phyloP scores from a whole-genome alignment of 345 rosid species.

The Lepidium aucheri region DNA sequence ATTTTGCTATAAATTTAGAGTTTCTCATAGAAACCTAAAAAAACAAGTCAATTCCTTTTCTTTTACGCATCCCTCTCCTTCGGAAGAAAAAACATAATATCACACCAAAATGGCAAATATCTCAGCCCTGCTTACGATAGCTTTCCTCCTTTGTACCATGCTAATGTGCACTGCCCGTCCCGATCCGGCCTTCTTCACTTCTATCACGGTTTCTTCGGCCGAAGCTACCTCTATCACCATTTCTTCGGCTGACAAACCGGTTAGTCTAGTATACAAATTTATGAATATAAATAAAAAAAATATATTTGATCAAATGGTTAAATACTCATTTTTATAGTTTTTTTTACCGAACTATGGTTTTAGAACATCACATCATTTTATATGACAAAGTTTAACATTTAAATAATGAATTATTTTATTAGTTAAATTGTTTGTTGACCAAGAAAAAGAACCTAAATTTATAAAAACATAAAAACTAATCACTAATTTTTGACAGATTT shows the following conservation, averaged over 20 bases:
- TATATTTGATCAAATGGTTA: too few relatives aligned
- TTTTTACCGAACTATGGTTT: too few relatives aligned
- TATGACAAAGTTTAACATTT: too few relatives aligned
- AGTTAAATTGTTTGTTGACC: too few relatives aligned
- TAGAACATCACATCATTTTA: too few relatives aligned
- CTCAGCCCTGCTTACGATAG: constrained; percentile 14
- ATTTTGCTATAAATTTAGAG: constrained; percentile 10
- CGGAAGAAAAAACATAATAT: background rate
- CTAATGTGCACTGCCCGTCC: constrained; percentile 24
- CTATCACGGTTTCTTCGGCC: background rate
- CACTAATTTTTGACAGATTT: too few relatives aligned
- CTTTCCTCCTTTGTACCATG: constrained; percentile 22
- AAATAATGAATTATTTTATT: too few relatives aligned
- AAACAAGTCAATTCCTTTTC: background rate
- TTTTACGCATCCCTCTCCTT: background rate
- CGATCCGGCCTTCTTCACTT: background rate
- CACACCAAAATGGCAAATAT: constrained; percentile 14
- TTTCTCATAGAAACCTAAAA: background rate
- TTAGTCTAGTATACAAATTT: constrained; percentile 1
- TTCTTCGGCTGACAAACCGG: constrained; percentile 6
- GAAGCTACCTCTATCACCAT: background rate
- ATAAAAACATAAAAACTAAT: too few relatives aligned
- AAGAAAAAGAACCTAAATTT: too few relatives aligned
- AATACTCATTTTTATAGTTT: too few relatives aligned
- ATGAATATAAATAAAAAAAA: too few relatives aligned